Evolutionary conservation across 805 yeast species (phyloP).

Genomic region (Clavispora phyllophila): DNA sequence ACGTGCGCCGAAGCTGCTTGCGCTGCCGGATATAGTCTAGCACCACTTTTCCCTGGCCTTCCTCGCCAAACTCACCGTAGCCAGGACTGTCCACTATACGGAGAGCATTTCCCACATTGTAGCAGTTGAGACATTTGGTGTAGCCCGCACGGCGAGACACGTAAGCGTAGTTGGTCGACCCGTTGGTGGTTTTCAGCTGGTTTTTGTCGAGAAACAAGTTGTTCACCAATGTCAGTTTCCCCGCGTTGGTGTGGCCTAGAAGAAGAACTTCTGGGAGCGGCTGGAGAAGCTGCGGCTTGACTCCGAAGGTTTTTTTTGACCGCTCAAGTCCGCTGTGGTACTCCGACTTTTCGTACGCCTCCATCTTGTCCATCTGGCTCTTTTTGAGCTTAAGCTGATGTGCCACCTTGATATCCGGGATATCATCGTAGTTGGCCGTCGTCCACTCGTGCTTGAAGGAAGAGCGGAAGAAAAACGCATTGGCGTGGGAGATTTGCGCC

Average conservation of each 20-base stretch:
- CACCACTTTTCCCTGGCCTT: constrained; percentile 65
- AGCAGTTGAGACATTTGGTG: constrained; percentile 66
- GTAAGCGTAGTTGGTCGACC: constrained; percentile 41
- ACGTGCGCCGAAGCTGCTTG: constrained; percentile 51
- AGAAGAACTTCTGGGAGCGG: constrained; percentile 66
- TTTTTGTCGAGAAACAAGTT: constrained; percentile 43
- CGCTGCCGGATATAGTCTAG: constrained; percentile 57
- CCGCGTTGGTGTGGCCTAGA: constrained; percentile 81
- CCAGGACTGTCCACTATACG: constrained; percentile 86
- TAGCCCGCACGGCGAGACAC: constrained; percentile 53
- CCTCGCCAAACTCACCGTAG: constrained; percentile 68
- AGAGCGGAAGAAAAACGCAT: constrained; percentile 40
- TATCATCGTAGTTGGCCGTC: constrained; percentile 43
- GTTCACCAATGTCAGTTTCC: constrained; percentile 76
- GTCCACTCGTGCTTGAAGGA: constrained; percentile 57
- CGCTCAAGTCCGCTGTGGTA: constrained; percentile 13
- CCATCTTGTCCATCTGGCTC: constrained; percentile 14
- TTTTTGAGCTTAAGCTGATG: constrained; percentile 13
- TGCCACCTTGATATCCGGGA: constrained; percentile 51
- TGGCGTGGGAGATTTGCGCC: constrained; percentile 17
- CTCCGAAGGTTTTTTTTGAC: constrained; percentile 26
- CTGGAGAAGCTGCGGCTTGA: constrained; percentile 26
- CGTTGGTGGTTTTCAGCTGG: constrained; percentile 20
- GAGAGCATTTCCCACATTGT: constrained; percentile 57
- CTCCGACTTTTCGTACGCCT: constrained; percentile 22